Base-by-base conservation (phyloP, 1,284 basidiomycete genomes). In the Ustilago lituana region DNA sequence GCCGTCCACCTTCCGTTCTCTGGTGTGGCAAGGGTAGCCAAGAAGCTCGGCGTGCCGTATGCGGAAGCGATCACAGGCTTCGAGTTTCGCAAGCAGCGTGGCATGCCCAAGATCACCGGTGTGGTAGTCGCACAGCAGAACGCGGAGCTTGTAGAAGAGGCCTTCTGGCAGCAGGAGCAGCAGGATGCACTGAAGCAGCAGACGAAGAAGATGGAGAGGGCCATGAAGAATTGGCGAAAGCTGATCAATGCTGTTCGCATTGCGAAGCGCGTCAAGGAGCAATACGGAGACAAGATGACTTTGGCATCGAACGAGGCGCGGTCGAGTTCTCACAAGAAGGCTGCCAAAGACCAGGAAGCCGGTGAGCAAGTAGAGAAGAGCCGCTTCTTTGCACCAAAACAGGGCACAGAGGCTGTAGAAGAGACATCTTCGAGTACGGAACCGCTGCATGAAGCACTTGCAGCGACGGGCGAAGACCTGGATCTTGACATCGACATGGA, bases 61-160 rank as follows among this genome's bases (percentile, higher is more conserved):
- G 94, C 93, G 23, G 95, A 98, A 83, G 94, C 96, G 71, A 93
- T 92, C 83, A 91, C 88, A 46, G 91, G 93, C 12, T 98, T 98
- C 82, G 95, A 98, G 83, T 98, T 98, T 84, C 91, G 90, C 76
- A 94, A 94, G 82, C 89, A 91, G 17, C 86, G 89, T 49, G 94
- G 94, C 0, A 88, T 89, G 57, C 95, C 95, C 5, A 86, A 93
- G 67, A 85, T 96, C 43, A 88, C 89, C 27, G 95, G 95, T 19
- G 87, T 98, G 15, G 93, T 98, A 15, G 86, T 94, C 15, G 91
- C 94, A 9, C 85, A 85, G 43, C 92, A 94, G 82, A 88, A 93
- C 72, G 90, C 93, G 80, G 84, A 86, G 5, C 80, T 86, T 5
- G 82, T 96, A n/a, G 83, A 93, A 35, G 91, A 94, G 89, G 93